phyloP scores from a whole-genome alignment of 2,329 filamentous ascomycete genomes.

The Alternaria sp. region DNA sequence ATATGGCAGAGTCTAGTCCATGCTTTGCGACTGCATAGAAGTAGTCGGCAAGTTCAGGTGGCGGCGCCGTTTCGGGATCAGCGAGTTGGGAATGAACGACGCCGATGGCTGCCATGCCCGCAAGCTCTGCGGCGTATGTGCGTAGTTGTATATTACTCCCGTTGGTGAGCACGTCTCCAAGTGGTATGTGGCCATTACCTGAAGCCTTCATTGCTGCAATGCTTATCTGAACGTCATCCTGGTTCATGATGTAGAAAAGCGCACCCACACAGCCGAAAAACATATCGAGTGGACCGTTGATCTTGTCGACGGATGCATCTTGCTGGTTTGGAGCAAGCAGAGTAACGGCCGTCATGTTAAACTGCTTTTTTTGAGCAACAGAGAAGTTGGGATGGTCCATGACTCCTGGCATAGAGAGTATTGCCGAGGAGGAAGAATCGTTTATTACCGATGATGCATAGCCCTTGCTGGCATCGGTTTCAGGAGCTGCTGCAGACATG shows the following conservation, averaged over 20 bases:
- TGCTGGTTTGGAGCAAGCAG: slow-evolving; percentile 1
- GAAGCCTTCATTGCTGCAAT: slow-evolving; percentile 8
- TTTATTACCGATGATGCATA: not conserved
- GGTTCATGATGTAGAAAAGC: slow-evolving; percentile 27
- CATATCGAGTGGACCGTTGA: slow-evolving; percentile 13
- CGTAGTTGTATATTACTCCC: slow-evolving; percentile 1
- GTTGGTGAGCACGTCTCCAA: slow-evolving; percentile 19
- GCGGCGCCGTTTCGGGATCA: slow-evolving; percentile 11
- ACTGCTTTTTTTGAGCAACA: not conserved
- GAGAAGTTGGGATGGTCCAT: slow-evolving; percentile 10
- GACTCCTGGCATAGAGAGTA: not conserved
- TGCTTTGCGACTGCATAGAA: slow-evolving; percentile 29
- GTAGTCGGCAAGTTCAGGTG: slow-evolving; percentile 24
- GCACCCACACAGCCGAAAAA: slow-evolving; percentile 28
- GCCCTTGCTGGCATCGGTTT: not conserved
- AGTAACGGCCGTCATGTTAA: not conserved
- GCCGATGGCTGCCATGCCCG: slow-evolving; percentile 29
- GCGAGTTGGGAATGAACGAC: slow-evolving; percentile 17
- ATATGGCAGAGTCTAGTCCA: slow-evolving; percentile 26
- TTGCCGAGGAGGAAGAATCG: not conserved
- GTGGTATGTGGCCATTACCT: not conserved
- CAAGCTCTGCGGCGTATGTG: slow-evolving; percentile 23
- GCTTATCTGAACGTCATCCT: slow-evolving; percentile 15
- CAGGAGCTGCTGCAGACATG: not conserved
- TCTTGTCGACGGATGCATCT: slow-evolving; percentile 11